Base-by-base conservation (phyloP, 257 asterid species). In the Solanum phureja region DNA sequence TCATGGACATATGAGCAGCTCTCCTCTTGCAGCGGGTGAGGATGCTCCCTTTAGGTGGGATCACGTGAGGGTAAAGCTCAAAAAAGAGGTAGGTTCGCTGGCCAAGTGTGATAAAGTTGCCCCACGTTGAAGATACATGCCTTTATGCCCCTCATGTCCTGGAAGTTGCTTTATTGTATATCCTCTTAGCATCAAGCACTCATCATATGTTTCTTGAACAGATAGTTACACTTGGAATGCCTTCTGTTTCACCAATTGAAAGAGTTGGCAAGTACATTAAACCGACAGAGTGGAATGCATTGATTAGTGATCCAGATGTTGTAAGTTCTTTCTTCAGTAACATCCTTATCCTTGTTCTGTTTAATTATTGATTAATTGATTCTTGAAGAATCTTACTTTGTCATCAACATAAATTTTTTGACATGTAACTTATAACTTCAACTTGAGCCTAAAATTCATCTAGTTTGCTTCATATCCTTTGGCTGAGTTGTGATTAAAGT, bases 31-130 rank as follows among this genome's bases (percentile, higher is more conserved):
- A 40, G 98, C 99, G 0, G 99, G 99, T 33, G 99, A 96, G 91
- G 99, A 95, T 94, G 97, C 98, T 86, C 99, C 99, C 87, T 97
- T 96, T 89, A 90, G 98, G 81, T 96, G 99, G 99, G 99, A 96
- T 89, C 99, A 96, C 86, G 98, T 97, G 92, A 94, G 99, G 91
- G 98, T 97, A 89, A 97, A 97, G 91, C 93, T 97, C 90, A 97
- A 97, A 90, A 94, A 94, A 85, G 99, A 97, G 98, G 99, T 95
- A 89, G 12, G n/a, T 11, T 90, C n/a, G 33, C 46, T 62, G 31
- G 19, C 42, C 37, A n/a, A 79, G 46, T 88, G 73, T 87, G 72
- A 18, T 87, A 24, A 10, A 62, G 44, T 46, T 82, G 69, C 42
- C 44, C 58, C 29, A 29, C 7, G 7, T 82, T 82, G 38, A 81